Percentiles rank a stretch among this genome's conserved stretches.
phyloP scores from a whole-genome alignment of 306 rosid species.

The Morella rubra region DNA sequence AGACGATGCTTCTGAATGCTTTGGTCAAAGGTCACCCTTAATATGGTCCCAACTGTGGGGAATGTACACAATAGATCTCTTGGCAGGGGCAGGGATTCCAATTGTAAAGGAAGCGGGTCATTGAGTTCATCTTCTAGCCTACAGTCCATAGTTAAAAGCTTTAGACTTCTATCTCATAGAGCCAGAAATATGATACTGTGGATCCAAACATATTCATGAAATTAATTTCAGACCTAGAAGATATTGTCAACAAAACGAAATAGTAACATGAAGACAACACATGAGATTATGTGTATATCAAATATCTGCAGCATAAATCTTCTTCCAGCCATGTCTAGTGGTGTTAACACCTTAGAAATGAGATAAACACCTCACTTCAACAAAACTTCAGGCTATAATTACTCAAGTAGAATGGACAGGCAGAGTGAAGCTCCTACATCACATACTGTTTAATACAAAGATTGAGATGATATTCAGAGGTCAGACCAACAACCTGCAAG shows the following conservation, averaged over 20 bases:
- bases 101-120: constrained; percentile 45
- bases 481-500: neutral
- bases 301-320: neutral
- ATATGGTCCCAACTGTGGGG: constrained; percentile 56
- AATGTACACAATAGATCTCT: constrained; percentile 49
- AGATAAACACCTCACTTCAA: neutral
- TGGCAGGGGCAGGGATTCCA: constrained; percentile 36
- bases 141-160: constrained; percentile 23
- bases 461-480: neutral
- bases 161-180: constrained; percentile 1
- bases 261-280: neutral
- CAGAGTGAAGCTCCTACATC: neutral
- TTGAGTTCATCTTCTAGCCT: constrained; percentile 61
- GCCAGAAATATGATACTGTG: constrained; percentile 8
- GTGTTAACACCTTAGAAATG: neutral
- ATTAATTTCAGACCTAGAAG: constrained; percentile 5
- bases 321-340: neutral
- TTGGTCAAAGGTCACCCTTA: constrained; percentile 43
- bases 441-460: neutral
- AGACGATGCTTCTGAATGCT: constrained; percentile 32
- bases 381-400: neutral
- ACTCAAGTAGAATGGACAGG: neutral
- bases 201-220: constrained; percentile 1
- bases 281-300: neutral
- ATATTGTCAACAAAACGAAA: neutral